Conservation (phyloP, 2,329 filamentous ascomycete genomes). For the Epichloe uncinata region DNA sequence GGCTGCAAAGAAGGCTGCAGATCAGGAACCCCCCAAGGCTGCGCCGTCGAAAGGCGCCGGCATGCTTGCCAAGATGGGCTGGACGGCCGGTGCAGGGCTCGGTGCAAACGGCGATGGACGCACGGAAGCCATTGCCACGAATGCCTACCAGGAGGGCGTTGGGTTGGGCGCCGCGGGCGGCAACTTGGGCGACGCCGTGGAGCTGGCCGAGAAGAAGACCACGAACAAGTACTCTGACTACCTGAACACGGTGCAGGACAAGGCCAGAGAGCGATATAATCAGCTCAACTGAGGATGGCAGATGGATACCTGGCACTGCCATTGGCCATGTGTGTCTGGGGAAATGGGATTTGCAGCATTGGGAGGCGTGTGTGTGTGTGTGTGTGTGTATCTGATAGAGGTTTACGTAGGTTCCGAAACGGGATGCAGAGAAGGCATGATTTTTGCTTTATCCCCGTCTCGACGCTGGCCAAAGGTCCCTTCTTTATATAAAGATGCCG, state of each 20-base stretch:
- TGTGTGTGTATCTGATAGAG: no score
- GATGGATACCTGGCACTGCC: no score
- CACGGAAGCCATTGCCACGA: conserved; percentile 49
- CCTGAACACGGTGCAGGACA: conserved; percentile 49
- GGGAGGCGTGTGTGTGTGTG: no score
- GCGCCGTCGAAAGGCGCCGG: conserved; percentile 49
- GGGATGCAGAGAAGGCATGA: no score
- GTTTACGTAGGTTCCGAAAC: no score
- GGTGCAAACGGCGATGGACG: conserved; percentile 50
- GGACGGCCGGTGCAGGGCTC: conserved; percentile 50
- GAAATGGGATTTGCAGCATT: no score
- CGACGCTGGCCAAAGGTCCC: no score
- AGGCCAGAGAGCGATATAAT: conserved; percentile 53
- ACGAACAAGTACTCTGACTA: conserved; percentile 48
- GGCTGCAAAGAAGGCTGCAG: conserved; percentile 5
- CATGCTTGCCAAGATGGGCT: conserved; percentile 61
- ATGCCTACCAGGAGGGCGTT: conserved; percentile 53
- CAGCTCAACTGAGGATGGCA: conserved; percentile 24
- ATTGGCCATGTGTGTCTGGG: no score
- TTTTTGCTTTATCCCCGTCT: no score
- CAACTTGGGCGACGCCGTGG: conserved; percentile 54
- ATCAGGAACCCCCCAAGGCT: conserved; percentile 14
- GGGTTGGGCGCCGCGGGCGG: conserved; percentile 56
- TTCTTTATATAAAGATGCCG: no score
- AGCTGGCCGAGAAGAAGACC: conserved; percentile 49